A percentile compares a stretch with the other conserved stretches of the same genome.
Evolutionary conservation across 2,329 filamentous ascomycete genomes (phyloP).

Genomic region (Aspergillus oerlinghausenensis): DNA sequence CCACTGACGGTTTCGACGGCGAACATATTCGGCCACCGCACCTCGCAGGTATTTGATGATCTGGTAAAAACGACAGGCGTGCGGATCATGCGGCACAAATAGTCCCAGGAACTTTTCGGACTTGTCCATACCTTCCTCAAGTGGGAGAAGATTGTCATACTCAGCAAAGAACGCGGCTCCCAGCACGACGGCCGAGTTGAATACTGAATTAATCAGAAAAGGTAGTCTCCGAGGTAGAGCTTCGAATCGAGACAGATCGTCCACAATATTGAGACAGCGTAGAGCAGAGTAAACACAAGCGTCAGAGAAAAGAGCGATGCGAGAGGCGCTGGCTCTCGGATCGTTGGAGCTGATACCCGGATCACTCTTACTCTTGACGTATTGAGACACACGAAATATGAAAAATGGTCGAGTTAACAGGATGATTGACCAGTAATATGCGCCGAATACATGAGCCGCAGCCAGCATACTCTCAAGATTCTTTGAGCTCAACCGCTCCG

Average conservation of each 20-base stretch:
- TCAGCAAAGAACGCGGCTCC: constrained; percentile 45
- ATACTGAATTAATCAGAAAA: constrained; percentile 45
- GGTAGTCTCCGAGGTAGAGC: constrained; percentile 41
- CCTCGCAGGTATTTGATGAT: constrained; percentile 39
- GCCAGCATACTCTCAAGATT: constrained; percentile 37
- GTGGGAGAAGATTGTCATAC: constrained; percentile 36
- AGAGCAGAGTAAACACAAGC: constrained; percentile 44
- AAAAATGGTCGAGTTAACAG: constrained; percentile 51
- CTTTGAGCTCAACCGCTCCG: constrained; percentile 39
- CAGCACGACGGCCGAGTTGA: constrained; percentile 43
- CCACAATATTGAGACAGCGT: constrained; percentile 37
- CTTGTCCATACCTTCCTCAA: constrained; percentile 31
- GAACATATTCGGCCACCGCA: constrained; percentile 35
- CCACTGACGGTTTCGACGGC: constrained; percentile 34
- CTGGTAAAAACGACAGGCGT: constrained; percentile 33
- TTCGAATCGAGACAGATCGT: constrained; percentile 30
- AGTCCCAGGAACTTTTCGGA: constrained; percentile 30
- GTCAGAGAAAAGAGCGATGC: constrained; percentile 32
- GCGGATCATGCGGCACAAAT: constrained; percentile 34
- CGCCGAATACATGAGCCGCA: constrained; percentile 47
- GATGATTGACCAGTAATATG: constrained; percentile 53
- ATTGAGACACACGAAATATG: constrained; percentile 47
- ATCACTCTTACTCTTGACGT: constrained; percentile 28
- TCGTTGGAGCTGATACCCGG: constrained; percentile 13
- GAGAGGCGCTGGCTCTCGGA: constrained; percentile 23